Conservation (phyloP, 176 grass and related monocot species). For the Triticum dicoccoides region DNA sequence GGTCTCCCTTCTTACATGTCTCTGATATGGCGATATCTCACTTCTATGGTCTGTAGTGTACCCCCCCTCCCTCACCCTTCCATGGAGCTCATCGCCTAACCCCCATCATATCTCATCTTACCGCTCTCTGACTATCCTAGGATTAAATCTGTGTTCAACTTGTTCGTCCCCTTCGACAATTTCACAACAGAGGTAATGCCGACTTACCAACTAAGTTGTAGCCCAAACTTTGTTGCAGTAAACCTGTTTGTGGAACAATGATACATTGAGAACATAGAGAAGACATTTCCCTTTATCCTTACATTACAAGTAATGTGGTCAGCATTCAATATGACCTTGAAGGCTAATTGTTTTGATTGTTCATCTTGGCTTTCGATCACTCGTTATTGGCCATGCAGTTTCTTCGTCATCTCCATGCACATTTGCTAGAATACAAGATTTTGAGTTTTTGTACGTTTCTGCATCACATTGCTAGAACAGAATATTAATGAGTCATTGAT, state of each 20-base stretch:
- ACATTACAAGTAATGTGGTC: neutral
- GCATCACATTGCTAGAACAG: neutral
- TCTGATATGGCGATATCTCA: too few species aligned
- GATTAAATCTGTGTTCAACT: too few species aligned
- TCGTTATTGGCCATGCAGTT: neutral
- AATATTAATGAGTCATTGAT: conserved; percentile 14
- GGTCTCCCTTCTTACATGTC: too few species aligned
- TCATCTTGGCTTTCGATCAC: neutral
- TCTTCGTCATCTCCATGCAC: neutral
- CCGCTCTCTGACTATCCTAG: too few species aligned
- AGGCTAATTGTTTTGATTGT: neutral
- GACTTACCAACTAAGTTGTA: neutral
- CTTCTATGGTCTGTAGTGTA: too few species aligned
- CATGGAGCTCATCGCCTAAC: too few species aligned
- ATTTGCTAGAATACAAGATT: conserved; percentile 3
- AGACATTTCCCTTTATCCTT: conserved; percentile 4
- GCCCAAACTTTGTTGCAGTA: neutral
- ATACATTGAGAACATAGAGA: neutral
- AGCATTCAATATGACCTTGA: conserved; percentile 2
- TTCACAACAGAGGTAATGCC: too few species aligned
- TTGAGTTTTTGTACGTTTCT: neutral
- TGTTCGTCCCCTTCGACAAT: too few species aligned
- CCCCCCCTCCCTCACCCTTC: too few species aligned
- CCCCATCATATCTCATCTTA: too few species aligned
- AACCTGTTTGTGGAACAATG: neutral